Conservation (phyloP, 345 rosid genomes). For the Nephelium lappaceum region DNA sequence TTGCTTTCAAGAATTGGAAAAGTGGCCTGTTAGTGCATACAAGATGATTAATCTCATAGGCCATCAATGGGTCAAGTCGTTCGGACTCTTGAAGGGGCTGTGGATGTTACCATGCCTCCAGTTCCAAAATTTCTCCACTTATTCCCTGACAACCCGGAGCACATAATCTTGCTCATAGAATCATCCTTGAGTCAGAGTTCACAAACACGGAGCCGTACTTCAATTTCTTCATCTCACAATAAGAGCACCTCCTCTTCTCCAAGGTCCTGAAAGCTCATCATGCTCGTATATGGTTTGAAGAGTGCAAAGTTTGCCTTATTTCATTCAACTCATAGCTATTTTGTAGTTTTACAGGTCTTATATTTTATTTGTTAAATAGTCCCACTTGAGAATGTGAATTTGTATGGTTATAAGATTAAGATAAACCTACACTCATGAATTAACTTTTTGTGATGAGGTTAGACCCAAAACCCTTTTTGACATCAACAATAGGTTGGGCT, state of each 20-base stretch:
- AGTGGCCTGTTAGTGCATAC: conserved; percentile 87
- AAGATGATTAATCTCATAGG: conserved; percentile 70
- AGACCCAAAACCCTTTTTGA: no score
- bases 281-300: no score
- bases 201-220: conserved; percentile 24
- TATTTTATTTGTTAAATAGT: no score
- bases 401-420: no score
- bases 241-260: conserved; percentile 26
- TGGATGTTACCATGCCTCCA: conserved; percentile 59
- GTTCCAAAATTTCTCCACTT: conserved; percentile 62
- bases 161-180: conserved; percentile 48
- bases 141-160: conserved; percentile 36
- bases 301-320: no score
- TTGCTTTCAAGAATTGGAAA: conserved; percentile 63
- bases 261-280: conserved; percentile 7
- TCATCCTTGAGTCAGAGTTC: conserved; percentile 46
- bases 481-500: no score
- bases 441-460: no score
- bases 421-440: no score
- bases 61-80: conserved; percentile 86
- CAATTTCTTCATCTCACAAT: conserved; percentile 29
- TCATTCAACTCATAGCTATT: no score
- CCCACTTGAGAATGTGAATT: no score
- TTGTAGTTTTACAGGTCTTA: no score
- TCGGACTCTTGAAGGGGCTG: conserved; percentile 75